Evolutionary conservation across 2,329 filamentous ascomycete genomes (phyloP).

Genomic region (Colletotrichum eleusines): DNA sequence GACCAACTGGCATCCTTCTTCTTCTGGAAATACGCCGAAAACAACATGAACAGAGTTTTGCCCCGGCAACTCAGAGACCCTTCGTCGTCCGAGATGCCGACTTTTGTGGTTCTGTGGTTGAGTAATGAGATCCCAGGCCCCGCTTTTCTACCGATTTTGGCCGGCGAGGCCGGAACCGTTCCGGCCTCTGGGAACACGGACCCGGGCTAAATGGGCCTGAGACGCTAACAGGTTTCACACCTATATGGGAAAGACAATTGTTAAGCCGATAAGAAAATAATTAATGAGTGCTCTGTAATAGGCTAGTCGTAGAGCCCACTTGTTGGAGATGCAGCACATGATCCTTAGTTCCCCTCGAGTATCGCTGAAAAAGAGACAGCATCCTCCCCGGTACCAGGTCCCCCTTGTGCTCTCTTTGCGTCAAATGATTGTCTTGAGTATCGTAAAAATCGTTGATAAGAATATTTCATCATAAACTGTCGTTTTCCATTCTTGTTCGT

Average conservation of each 20-base stretch:
- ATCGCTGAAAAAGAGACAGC: background rate
- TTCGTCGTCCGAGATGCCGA: conserved; percentile 17
- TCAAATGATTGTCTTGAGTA: conserved; percentile 11
- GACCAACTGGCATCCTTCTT: conserved; percentile 4
- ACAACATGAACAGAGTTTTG: background rate
- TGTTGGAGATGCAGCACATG: conserved; percentile 27
- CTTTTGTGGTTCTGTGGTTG: conserved; percentile 24
- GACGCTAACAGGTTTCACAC: conserved; percentile 38
- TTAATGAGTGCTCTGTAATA: conserved; percentile 25
- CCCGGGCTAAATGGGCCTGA: conserved; percentile 27
- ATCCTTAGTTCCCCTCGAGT: background rate
- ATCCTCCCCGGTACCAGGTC: background rate
- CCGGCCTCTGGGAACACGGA: conserved; percentile 40
- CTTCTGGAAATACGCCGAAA: background rate
- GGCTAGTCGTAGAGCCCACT: conserved; percentile 1
- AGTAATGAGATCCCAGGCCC: conserved; percentile 33
- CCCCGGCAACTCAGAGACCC: background rate
- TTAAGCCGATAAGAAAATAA: conserved; percentile 27
- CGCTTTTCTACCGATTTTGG: conserved; percentile 38
- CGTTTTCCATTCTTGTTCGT: conserved; percentile 3
- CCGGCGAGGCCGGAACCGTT: conserved; percentile 42
- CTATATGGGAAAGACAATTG: conserved; percentile 3
- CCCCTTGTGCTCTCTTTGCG: background rate
- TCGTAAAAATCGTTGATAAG: conserved; percentile 6
- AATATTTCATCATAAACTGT: background rate